Percentiles rank a stretch among this genome's conserved stretches.
phyloP scores from a whole-genome alignment of 306 rosid genomes.

The Fragaria ananassa region DNA sequence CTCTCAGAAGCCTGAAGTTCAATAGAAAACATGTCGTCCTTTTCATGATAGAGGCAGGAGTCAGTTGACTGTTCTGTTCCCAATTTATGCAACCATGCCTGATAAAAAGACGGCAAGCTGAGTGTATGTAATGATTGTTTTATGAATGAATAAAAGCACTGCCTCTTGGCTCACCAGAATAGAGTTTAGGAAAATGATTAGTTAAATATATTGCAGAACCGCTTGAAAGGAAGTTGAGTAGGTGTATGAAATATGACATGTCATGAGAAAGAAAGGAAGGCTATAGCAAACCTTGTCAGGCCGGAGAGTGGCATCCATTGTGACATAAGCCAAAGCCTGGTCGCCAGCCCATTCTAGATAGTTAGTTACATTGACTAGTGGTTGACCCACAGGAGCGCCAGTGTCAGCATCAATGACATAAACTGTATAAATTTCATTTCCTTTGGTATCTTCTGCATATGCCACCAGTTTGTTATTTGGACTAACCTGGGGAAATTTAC shows the following conservation, averaged over 20 bases:
- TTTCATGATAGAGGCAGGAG: conserved; percentile 68
- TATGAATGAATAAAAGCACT: not conserved
- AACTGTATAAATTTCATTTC: conserved; percentile 80
- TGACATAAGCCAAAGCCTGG: conserved; percentile 61
- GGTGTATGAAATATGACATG: not conserved
- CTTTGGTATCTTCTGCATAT: conserved; percentile 87
- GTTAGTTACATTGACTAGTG: conserved; percentile 52
- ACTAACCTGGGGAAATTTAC: conserved; percentile 52
- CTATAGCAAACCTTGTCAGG: conserved; percentile 65
- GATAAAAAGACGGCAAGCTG: conserved; percentile 13
- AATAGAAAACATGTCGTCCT: conserved; percentile 72
- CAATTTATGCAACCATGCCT: conserved; percentile 88
- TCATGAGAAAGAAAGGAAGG: not conserved
- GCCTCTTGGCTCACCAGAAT: not conserved
- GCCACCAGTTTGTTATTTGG: conserved; percentile 80
- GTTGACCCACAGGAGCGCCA: conserved; percentile 54
- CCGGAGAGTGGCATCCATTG: conserved; percentile 84
- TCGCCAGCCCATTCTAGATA: conserved; percentile 73
- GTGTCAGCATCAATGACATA: conserved; percentile 72
- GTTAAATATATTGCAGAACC: not conserved
- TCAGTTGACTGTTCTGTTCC: conserved; percentile 74
- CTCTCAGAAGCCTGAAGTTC: conserved; percentile 80
- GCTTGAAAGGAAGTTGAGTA: not conserved
- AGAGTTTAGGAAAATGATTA: not conserved
- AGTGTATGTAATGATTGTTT: not conserved